Evolutionary conservation across 164 flowering plant genomes (phyloP).

Genomic region (Euptelea pleiosperma): DNA sequence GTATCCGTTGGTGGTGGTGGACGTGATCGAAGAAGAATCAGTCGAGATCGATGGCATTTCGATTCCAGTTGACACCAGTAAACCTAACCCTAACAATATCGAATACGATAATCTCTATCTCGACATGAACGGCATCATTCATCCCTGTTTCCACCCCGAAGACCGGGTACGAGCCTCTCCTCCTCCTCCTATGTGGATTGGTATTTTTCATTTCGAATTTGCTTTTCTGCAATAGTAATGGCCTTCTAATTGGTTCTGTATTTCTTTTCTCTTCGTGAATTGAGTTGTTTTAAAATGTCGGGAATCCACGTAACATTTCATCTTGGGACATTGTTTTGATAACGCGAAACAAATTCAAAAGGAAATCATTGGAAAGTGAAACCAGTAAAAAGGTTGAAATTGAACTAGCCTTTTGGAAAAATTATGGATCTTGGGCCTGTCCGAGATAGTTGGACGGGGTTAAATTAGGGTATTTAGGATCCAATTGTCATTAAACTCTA

Average conservation of each 20-base stretch:
- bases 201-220: too few relatives aligned
- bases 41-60: slow-evolving; percentile 65
- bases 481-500: too few relatives aligned
- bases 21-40: slow-evolving; percentile 77
- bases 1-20: slow-evolving; percentile 74
- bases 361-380: too few relatives aligned
- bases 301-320: background rate
- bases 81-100: slow-evolving; percentile 75
- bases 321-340: too few relatives aligned
- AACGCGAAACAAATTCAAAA: too few relatives aligned
- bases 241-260: background rate
- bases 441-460: too few relatives aligned
- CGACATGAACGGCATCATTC: slow-evolving; percentile 95
- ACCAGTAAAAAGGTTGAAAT: too few relatives aligned
- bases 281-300: background rate
- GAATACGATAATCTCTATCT: slow-evolving; percentile 89
- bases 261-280: background rate
- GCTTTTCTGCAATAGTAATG: too few relatives aligned
- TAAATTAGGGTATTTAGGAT: too few relatives aligned
- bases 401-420: too few relatives aligned
- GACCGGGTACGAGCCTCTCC: slow-evolving; percentile 55
- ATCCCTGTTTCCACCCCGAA: slow-evolving; percentile 96
- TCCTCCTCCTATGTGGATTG: too few relatives aligned
- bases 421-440: too few relatives aligned
- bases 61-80: slow-evolving; percentile 82